Evolutionary conservation across 768 basidiomycete species (phyloP), one percentile per base, ranked within the genome.

Genomic region (Dacryopinax spathularia): DNA sequence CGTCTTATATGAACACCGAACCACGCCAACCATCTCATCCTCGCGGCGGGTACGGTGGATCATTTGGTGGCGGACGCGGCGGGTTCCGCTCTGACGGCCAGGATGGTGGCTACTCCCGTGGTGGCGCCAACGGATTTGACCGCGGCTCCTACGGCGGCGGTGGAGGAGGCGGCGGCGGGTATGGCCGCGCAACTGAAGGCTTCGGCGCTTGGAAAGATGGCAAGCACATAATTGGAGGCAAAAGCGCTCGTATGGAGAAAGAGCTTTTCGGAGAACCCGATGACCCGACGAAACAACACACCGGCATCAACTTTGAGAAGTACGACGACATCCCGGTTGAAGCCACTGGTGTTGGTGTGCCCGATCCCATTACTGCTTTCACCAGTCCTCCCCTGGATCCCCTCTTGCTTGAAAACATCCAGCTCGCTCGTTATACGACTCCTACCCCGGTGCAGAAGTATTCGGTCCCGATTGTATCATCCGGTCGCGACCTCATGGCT

Each of bases 381-480:
- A 88, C 87, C 65, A 83, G 79, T 70, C 87, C 93, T 48, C 94
- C 92, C 66, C 78, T 99, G 70, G 93, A 99, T 76, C 82, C 89
- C 44, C 87, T 94, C 74, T 84, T 99, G 36, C 80, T 98, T 68
- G 93, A 96, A 76, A 99, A 99, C 77, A 99, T 99, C 68, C 78
- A 80, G 33, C 88, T 80, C 75, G 91, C 96, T 73, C 90, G 84
- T 78, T 99, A 98, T 81, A 84, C 85, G 65, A 92, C 85, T 39
- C 96, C 96, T 10, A 99, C 96, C 60, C 96, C 96, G 25, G 96
- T 99, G 69, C 96, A 99, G 85, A 98, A 98, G 81, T 95, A 98
- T 75, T 98, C 96, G 69, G 88, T 99, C 72, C 96, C 96, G 73
- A 98, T 98, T 73, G 94, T 99, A 69, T 88, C 92, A 64, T 84